Percentiles rank a stretch among this genome's conserved stretches.
These are phyloP conservation scores for Phytophthora syringae DNA, from an alignment of 352 stramenopile genomes.

Conservation along the genomic window DNA sequence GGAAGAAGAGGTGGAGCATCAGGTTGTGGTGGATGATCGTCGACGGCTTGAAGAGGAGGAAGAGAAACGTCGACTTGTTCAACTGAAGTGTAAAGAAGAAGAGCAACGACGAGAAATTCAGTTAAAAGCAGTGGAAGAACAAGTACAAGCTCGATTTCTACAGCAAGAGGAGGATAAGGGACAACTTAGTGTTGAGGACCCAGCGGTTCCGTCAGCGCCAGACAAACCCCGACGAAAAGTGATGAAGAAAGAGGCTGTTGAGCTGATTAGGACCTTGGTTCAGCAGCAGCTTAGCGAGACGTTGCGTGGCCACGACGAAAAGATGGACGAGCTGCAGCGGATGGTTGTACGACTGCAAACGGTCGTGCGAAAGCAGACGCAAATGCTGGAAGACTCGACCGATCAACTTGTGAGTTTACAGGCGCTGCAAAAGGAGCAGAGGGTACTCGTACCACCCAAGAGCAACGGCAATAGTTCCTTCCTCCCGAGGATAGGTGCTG, in stretches of 20 bases:
- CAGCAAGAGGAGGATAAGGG: conserved; percentile 5
- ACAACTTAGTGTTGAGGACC: neutral
- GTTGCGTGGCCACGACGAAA: conserved; percentile 45
- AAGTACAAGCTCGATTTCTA: conserved; percentile 17
- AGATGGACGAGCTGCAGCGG: conserved; percentile 50
- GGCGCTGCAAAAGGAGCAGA: conserved; percentile 14
- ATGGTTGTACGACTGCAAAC: conserved; percentile 50
- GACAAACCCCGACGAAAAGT: conserved; percentile 42
- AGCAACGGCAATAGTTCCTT: conserved; percentile 9
- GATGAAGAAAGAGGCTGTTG: conserved; percentile 58
- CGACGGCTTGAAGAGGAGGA: conserved; percentile 11
- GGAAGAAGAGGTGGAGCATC: conserved; percentile 3
- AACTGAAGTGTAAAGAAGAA: conserved; percentile 5
- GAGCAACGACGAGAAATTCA: conserved; percentile 17
- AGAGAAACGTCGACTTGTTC: conserved; percentile 8
- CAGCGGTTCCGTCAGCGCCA: neutral
- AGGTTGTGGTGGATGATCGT: conserved; percentile 4
- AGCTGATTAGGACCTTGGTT: conserved; percentile 47
- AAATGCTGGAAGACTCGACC: conserved; percentile 43
- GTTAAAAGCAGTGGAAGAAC: conserved; percentile 10
- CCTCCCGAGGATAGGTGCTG: conserved; percentile 18
- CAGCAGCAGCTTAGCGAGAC: conserved; percentile 47
- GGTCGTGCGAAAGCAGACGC: conserved; percentile 47
- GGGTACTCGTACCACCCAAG: neutral
- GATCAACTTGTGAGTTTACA: conserved; percentile 31